Percentiles rank a stretch among this genome's conserved stretches.
Conservation (phyloP, 202 grass and related monocot species). For the Sporobolus alterniflorus region DNA sequence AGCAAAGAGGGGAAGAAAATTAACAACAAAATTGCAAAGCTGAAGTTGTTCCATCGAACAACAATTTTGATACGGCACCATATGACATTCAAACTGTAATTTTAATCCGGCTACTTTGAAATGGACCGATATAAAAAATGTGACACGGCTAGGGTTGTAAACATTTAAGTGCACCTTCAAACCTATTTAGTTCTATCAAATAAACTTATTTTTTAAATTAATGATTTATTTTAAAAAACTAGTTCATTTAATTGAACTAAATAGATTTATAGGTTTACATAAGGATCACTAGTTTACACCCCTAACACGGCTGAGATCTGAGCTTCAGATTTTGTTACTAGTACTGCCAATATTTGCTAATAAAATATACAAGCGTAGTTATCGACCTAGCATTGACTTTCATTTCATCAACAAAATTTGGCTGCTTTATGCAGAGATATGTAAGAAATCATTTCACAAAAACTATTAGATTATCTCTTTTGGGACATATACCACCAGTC, state of each 20-base stretch:
- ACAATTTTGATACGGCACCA: neutral
- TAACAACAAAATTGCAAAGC: neutral
- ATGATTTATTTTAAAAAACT: no score
- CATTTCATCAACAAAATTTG: neutral
- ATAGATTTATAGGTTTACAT: no score
- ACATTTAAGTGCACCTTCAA: no score
- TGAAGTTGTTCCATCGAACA: neutral
- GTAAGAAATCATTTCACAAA: neutral
- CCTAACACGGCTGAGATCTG: no score
- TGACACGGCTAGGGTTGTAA: no score
- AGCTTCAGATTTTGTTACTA: neutral
- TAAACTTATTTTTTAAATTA: no score
- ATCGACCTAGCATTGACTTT: neutral
- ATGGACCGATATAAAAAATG: neutral
- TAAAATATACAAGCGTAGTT: neutral
- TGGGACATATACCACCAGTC: neutral
- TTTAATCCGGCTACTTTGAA: neutral
- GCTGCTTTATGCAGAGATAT: neutral
- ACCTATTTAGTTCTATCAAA: no score
- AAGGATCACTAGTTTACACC: no score
- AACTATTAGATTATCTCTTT: no score
- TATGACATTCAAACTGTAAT: neutral
- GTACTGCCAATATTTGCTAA: neutral
- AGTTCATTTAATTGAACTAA: no score
- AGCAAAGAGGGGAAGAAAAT: neutral